Base-by-base conservation (phyloP, 768 basidiomycete genomes). In the Lentinula guzmanii region DNA sequence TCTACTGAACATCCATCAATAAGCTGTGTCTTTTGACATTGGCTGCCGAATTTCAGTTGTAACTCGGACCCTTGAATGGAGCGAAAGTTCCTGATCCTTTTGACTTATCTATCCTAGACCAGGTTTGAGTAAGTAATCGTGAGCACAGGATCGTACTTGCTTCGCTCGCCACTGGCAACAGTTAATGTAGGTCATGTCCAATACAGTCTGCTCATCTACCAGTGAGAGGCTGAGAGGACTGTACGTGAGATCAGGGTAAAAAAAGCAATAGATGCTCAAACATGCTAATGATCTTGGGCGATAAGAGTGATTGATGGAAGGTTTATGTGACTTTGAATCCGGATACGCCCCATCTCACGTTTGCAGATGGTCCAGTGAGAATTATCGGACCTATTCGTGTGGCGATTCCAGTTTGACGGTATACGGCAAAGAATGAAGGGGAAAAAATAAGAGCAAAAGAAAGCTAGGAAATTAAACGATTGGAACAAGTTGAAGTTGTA, bases 291-390 rank as follows among this genome's bases (percentile, higher is more conserved):
- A 62, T 69, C 74, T 74, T 73, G 73, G 69, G 70, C 70, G 81
- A 80, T 80, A 80, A 79, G 73, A 73, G 76, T 79, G 78, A 80
- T 74, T 82, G 79, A 80, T 82, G 78, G 74, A 70, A 76, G 70
- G 72, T 67, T 63, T 55, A 57, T 52, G 51, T 60, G 59, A 60
- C 59, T 60, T 21, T 59, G 46, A 59, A 51, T 48, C 58, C 58
- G 58, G 35, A 45, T 37, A 59, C 46, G 37, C 35, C 45, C 45
- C 58, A 59, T 59, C 58, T 59, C 58, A 59, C 58, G 48, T 48
- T 35, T 50, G 58, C 58, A 59, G 45, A 31, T 58, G 56, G 37
- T 31, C 34, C 33, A 28, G 52, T 41, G 33, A 33, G 42, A 58
- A 43, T 34, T 43, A 42, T 11, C 42, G 54, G 37, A 37, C 35